A percentile compares a stretch with the other conserved stretches of the same genome.
Evolutionary conservation across 176 grass and related monocot species (phyloP).

Genomic region (Carex scoparia): DNA sequence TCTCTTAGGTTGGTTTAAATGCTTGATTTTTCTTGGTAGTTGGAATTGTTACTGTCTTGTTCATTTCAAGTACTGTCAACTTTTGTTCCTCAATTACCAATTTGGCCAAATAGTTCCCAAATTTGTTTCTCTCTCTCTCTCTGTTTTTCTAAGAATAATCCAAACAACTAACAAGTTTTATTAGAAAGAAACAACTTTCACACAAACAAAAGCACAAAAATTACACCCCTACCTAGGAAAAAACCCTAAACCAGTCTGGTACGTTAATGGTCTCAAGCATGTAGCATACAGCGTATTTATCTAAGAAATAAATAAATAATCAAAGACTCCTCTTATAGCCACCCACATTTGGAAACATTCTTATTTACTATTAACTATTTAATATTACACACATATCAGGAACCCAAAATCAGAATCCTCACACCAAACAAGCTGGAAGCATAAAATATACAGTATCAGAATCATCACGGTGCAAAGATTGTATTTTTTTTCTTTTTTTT

Average conservation of each 20-base stretch:
- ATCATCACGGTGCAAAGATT: background rate
- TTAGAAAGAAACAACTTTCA: too few relatives aligned
- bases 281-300: background rate
- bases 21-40: background rate
- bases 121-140: background rate
- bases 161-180: background rate
- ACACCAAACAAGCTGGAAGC: too few relatives aligned
- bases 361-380: background rate
- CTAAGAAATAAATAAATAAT: background rate
- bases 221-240: background rate
- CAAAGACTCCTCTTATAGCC: background rate
- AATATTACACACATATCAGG: background rate
- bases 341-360: background rate
- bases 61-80: background rate
- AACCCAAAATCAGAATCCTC: background rate
- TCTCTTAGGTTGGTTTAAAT: conserved; percentile 48
- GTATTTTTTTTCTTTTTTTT: background rate
- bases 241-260: background rate
- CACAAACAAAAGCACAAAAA: background rate
- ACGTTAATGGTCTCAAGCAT: background rate
- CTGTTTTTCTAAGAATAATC: background rate
- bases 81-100: background rate
- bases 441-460: background rate
- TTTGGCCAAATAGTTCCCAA: background rate
- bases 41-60: background rate